Base-by-base conservation (phyloP, 2,329 filamentous ascomycete genomes). In the Nannizzia gypsea region DNA sequence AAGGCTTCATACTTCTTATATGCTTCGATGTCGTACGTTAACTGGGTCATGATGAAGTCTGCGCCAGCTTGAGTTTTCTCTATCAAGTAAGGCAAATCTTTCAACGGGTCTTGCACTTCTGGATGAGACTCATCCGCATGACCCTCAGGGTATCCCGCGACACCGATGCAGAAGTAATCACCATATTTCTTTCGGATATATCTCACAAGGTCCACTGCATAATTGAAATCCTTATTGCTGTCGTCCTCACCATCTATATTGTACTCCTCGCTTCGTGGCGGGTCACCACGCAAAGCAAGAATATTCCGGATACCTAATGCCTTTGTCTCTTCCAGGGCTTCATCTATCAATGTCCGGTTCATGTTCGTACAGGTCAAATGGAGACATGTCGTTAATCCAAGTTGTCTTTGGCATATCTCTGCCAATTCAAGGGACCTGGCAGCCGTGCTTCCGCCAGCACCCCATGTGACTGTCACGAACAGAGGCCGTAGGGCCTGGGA, bases 321-420 rank as follows among this genome's bases (percentile, higher is more conserved):
- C 75, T 95, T 96, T 55, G 92, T 92, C 69, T 95, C 89, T 68
- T 95, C 89, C 65, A 99, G 77, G 0, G 92, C 89, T 71, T 91
- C 86, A 68, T 99, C 93, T 62, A 99, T 85, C 66, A 95, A 76
- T 57, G 81, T 81, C 65, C 86, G 83, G 71, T 87, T 93, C 92
- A 97, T 97, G 73, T 99, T 97, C 59, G 93, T 99, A 75, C 93
- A 99, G 2, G 93, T 99, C 66, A 99, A 78, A 72, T 99, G 93
- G 65, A 99, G 79, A 73, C 93, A 96, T 63, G 93, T 99, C 46
- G 93, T 97, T 61, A 99, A 80, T 61, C 89, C 89, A 59, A 97
- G 77, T 74, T 96, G 90, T 63, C 90, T 82, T 77, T 97, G 93
- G 73, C 91, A 96, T 68, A 97, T 83, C 76, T 97, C 92, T 52